Evolutionary conservation across 345 rosid species (phyloP), one percentile per base, ranked within the genome.

Genomic region (Eucalyptus cloeziana): DNA sequence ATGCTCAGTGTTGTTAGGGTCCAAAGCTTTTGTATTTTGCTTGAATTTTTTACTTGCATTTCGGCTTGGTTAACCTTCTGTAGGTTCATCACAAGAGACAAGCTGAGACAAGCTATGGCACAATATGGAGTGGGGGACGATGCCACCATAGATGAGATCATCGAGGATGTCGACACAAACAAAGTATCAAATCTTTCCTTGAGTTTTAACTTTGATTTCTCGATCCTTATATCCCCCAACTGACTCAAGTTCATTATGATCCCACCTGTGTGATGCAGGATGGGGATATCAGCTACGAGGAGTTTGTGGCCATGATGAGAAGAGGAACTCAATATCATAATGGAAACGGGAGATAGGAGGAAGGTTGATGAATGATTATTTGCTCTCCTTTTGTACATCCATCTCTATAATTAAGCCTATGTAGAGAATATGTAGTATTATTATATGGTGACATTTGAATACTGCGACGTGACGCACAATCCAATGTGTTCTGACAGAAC

Each of bases 11-110:
- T 64, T 64, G 19, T 64, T 13, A 64, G 71, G 7, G 71, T 64
- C 7, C 37, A 64, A 64, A n/a, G 71, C 37, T 64, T 15, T 64
- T 64, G 71, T 30, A 33, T 86, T 40, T 40, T 40, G 40, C 40
- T 40, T 40, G 40, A 40, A 40, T 40, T 40, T 40, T 40, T 7
- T 13, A 14, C 67, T 50, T 45, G 60, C 30, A 24, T 10, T 67
- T 64, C 21, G 3, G 81, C 19, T 87, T 40, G 50, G 43, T 86
- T 33, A 50, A 52, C 64, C 58, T 58, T 60, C 13, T 27, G 6
- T 87, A 96, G 99, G 88, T 95, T 91, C 85, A 96, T 97, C 90
- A 95, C 99, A 40, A 95, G 98, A 88, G 99, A 97, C 62, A 99
- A 97, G 91, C 90, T 97, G 33, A 94, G 95, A 91, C 93, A 93